These are phyloP conservation scores for Gossypium stocksii DNA, from an alignment of 345 rosid genomes.

Conservation along the genomic window DNA sequence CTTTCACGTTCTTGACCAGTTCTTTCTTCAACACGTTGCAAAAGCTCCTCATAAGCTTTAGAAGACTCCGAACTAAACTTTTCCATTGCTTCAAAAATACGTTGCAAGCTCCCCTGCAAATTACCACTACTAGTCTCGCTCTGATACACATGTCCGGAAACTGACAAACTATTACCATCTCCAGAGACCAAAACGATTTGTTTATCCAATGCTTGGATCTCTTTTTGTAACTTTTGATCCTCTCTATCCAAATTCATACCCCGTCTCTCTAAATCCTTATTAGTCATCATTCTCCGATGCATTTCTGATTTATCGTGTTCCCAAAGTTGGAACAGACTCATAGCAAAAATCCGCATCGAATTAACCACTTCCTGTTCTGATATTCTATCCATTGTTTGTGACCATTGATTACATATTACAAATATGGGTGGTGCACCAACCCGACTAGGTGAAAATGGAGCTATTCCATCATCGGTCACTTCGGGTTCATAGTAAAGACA, in stretches of 20 bases:
- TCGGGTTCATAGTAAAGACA: slow-evolving; percentile 88
- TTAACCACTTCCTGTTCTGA: slow-evolving; percentile 84
- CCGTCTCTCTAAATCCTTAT: slow-evolving; percentile 61
- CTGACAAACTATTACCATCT: slow-evolving; percentile 28
- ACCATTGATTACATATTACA: slow-evolving; percentile 95
- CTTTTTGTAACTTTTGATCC: slow-evolving; percentile 79
- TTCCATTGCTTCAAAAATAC: slow-evolving; percentile 89
- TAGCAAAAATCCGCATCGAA: slow-evolving; percentile 64
- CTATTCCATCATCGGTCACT: slow-evolving; percentile 71
- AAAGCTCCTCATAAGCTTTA: slow-evolving; percentile 75
- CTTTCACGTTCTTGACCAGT: slow-evolving; percentile 34
- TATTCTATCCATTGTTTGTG: slow-evolving; percentile 68
- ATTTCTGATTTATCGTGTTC: slow-evolving; percentile 65
- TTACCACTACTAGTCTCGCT: slow-evolving; percentile 61
- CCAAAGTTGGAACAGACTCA: slow-evolving; percentile 67
- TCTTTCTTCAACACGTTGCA: slow-evolving; percentile 58
- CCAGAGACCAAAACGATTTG: slow-evolving; percentile 50
- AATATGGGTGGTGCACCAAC: slow-evolving; percentile 91
- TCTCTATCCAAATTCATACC: slow-evolving; percentile 61
- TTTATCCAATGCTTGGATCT: slow-evolving; percentile 88
- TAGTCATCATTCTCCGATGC: slow-evolving; percentile 41
- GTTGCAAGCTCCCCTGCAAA: slow-evolving; percentile 63
- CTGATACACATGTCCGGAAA: slow-evolving; percentile 51
- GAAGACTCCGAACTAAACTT: slow-evolving; percentile 59
- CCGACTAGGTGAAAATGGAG: slow-evolving; percentile 94